A percentile compares a stretch with the other conserved stretches of the same genome.
These are phyloP conservation scores for Uromyces viciae-fabae DNA, from an alignment of 1,284 basidiomycete species.

Conservation along the genomic window DNA sequence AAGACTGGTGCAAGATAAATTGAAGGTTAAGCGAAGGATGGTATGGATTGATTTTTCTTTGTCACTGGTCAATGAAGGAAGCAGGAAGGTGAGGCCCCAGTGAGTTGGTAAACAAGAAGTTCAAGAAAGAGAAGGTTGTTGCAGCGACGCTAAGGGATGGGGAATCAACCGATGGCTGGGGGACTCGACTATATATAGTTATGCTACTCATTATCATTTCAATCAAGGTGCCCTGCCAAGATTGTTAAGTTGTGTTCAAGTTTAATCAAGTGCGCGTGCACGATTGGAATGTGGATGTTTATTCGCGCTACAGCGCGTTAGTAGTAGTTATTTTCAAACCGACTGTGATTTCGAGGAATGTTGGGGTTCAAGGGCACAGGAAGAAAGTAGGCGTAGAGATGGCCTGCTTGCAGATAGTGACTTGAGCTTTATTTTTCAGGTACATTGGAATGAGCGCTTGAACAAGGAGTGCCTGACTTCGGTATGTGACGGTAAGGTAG, in stretches of 20 bases:
- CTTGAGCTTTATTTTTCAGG: neutral
- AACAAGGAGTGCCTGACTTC: conserved; percentile 5
- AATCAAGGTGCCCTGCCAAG: neutral
- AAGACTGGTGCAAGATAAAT: neutral
- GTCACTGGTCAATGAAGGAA: neutral
- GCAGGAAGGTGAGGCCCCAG: neutral
- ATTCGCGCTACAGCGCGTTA: neutral
- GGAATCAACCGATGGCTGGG: neutral
- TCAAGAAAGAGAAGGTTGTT: conserved; percentile 25
- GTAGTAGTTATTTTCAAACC: conserved; percentile 1
- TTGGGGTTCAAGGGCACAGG: neutral
- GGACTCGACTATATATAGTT: neutral
- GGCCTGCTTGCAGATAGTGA: neutral
- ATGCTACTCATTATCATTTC: neutral
- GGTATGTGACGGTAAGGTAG: conserved; percentile 16
- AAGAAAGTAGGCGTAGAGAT: neutral
- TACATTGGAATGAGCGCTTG: conserved; percentile 12
- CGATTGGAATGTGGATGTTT: conserved; percentile 17
- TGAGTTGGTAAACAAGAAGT: conserved; percentile 29
- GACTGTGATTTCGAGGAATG: neutral
- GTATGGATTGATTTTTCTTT: neutral
- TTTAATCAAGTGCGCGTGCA: neutral
- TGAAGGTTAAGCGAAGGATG: neutral
- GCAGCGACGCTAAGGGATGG: neutral
- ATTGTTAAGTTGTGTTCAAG: neutral